Evolutionary conservation across 345 rosid species (phyloP), one percentile per base, ranked within the genome.

Genomic region (Citrus inodora): DNA sequence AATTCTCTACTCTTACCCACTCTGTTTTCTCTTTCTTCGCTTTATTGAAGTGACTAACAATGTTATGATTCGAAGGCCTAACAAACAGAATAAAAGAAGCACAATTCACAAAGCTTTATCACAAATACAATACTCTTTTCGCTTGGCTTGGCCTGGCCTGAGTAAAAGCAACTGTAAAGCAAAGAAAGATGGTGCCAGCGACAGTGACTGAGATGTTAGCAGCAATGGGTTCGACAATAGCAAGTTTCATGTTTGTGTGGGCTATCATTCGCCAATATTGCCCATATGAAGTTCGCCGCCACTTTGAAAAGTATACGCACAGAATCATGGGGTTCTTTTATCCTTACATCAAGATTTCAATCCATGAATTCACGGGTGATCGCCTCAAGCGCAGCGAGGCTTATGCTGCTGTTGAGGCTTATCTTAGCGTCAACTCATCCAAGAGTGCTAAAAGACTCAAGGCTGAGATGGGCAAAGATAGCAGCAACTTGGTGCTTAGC

Each of bases 201-300:
- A 86, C 79, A 70, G 73, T 84, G 88, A 64, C 71, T 1, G 93
- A 87, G 78, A 82, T 86, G 85, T 88, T 86, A 88, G 67, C 92
- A 51, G 81, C 88, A 77, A 83, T 85, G 90, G 92, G 94, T 9
- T 88, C 90, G 70, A 83, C 90, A 60, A 73, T 88, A 2, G 92
- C 90, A 27, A 88, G 90, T 76, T 60, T 88, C 79, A 87, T 88
- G 90, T 91, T 89, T 88, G 4, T 83, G 3, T 89, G 89, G 89
- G 92, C 92, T 4, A 80, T 91, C 14, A 3, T 88, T 64, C 70
- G 71, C 24, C 90, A 88, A 24, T 91, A 85, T 67, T 89, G 90
- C 81, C 95, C 95, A 0, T 85, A 86, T 72, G 88, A 88, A 71
- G 74, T 89, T 38, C 85, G 89, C 2, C 78, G 85, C 13, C 80